phyloP scores from a whole-genome alignment of 169 alveolate species.

The Amoebophrya sp. region DNA sequence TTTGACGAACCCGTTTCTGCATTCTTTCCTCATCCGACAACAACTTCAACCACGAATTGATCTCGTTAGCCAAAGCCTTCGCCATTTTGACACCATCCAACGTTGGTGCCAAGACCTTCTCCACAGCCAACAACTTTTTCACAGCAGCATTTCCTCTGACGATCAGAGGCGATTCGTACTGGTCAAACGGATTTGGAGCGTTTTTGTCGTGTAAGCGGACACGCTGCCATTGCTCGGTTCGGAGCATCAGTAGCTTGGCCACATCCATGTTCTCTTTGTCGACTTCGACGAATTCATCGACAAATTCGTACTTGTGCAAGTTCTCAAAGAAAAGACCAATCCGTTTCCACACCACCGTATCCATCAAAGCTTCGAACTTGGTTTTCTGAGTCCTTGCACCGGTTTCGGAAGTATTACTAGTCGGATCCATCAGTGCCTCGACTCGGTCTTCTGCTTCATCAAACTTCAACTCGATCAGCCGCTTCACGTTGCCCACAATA shows the following conservation, averaged over 20 bases:
- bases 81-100: conserved; percentile 4
- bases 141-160: neutral
- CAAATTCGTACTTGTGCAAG: conserved; percentile 4
- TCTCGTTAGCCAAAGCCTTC: neutral
- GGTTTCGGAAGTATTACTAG: too few species aligned
- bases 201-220: neutral
- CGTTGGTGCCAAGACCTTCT: neutral
- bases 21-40: neutral
- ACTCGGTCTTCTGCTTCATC: neutral
- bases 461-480: neutral
- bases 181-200: neutral
- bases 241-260: too few species aligned
- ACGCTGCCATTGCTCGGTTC: too few species aligned
- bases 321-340: neutral
- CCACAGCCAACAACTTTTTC: neutral
- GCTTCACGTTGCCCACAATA: neutral
- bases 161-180: neutral
- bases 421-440: neutral
- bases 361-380: neutral
- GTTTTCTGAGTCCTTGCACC: too few species aligned
- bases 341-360: neutral
- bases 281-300: neutral
- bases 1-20: too few species aligned
- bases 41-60: neutral
- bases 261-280: neutral